These are phyloP conservation scores for Hypoxylon rubiginosum DNA, from an alignment of 2,329 filamentous ascomycete species.

Conservation along the genomic window DNA sequence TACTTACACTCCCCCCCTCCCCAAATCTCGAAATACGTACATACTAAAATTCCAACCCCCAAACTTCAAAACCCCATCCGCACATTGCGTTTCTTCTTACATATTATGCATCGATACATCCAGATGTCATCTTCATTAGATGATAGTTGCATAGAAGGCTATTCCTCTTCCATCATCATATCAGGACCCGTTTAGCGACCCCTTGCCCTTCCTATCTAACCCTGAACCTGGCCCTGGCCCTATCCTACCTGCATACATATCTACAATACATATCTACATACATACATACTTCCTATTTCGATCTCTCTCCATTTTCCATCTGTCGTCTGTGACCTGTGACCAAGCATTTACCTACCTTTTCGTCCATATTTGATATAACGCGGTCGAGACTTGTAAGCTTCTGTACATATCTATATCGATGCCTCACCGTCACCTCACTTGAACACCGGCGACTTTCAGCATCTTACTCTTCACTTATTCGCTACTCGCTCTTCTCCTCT, in stretches of 20 bases:
- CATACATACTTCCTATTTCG: conserved; percentile 33
- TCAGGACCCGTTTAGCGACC: conserved; percentile 8
- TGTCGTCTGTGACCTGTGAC: conserved; percentile 30
- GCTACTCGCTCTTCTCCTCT: conserved; percentile 1
- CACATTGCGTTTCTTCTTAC: conserved; percentile 6
- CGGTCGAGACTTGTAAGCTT: conserved; percentile 11
- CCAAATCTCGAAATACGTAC: conserved; percentile 10
- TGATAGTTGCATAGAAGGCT: conserved; percentile 28
- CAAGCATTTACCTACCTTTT: conserved; percentile 10
- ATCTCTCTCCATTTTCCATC: conserved; percentile 29
- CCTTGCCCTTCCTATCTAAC: conserved; percentile 5
- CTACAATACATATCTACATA: no score
- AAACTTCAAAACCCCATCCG: conserved; percentile 17
- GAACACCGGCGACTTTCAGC: no score
- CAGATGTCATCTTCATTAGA: conserved; percentile 22
- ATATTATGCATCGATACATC: conserved; percentile 29
- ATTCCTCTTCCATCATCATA: conserved; percentile 25
- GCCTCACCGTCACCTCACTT: conserved; percentile 1
- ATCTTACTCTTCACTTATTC: not conserved
- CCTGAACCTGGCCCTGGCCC: conserved; percentile 20
- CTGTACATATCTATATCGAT: conserved; percentile 22
- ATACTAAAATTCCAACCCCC: conserved; percentile 5
- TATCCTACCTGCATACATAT: no score
- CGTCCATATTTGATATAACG: conserved; percentile 8
- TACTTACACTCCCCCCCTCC: conserved; percentile 1